Conservation (phyloP, 306 rosid species). For the Bauhinia variegata region DNA sequence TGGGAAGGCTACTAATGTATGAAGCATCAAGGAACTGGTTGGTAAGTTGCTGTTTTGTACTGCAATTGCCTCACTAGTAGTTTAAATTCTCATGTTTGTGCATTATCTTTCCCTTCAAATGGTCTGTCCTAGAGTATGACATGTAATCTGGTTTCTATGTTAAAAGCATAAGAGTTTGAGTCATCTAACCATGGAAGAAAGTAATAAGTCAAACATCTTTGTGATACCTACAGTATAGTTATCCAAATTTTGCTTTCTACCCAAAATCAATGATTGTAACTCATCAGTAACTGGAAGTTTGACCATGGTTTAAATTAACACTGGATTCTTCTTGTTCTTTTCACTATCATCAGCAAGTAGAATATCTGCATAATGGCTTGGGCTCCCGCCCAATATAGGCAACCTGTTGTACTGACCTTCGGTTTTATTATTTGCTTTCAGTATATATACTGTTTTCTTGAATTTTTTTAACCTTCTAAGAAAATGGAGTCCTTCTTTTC, state of each 20-base stretch:
- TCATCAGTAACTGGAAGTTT: constrained; percentile 10
- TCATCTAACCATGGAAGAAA: neutral
- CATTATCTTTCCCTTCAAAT: neutral
- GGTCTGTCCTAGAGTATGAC: constrained; percentile 8
- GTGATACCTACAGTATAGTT: neutral
- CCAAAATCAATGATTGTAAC: neutral
- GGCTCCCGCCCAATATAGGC: neutral
- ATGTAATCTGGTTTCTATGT: neutral
- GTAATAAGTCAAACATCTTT: neutral
- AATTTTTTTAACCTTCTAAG: no score
- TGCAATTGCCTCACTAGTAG: neutral
- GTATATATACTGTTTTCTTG: no score
- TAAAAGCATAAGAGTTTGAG: neutral
- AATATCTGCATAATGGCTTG: no score
- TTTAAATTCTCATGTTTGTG: constrained; percentile 1
- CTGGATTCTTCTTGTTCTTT: neutral
- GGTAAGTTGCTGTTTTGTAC: constrained; percentile 58
- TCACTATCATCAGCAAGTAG: no score
- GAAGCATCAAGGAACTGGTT: constrained; percentile 98
- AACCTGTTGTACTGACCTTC: neutral
- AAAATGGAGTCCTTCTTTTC: no score
- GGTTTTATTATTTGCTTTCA: neutral
- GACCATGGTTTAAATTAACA: neutral
- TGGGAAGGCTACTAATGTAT: constrained; percentile 88
- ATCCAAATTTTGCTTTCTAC: constrained; percentile 9